Conservation (phyloP, 1,284 basidiomycete species). For the Wallemia hederae region DNA sequence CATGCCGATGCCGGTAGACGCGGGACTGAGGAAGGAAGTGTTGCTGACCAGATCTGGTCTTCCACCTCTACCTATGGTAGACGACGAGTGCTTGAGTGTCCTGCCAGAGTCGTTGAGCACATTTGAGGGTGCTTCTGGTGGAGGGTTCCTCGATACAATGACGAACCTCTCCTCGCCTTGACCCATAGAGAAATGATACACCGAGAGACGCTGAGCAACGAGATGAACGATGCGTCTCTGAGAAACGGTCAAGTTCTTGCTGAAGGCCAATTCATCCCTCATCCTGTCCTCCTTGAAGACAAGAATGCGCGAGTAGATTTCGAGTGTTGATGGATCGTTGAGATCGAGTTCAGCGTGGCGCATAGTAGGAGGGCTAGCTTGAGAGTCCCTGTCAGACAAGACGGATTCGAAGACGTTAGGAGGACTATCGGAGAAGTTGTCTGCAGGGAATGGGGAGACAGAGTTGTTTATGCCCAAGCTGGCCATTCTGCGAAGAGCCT, state of each 20-base stretch:
- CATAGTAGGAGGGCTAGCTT: background rate
- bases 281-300: constrained; percentile 95
- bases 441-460: background rate
- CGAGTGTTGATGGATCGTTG: constrained; percentile 78
- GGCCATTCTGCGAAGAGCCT: constrained; percentile 91
- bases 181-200: constrained; percentile 78
- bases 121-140: background rate
- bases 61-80: constrained; percentile 1
- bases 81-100: background rate
- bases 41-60: background rate
- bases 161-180: constrained; percentile 77
- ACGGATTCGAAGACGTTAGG: background rate
- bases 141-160: constrained; percentile 38
- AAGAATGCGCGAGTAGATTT: constrained; percentile 86
- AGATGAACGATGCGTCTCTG: constrained; percentile 81
- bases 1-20: constrained; percentile 1
- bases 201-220: constrained; percentile 77
- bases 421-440: background rate
- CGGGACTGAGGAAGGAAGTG: background rate
- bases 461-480: constrained; percentile 72
- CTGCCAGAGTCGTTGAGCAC: background rate
- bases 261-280: constrained; percentile 90
- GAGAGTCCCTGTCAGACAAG: background rate
- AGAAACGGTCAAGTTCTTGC: constrained; percentile 47
- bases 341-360: constrained; percentile 36